Conservation (phyloP, 2,329 filamentous ascomycete genomes). For the Epichloe coenophiala region DNA sequence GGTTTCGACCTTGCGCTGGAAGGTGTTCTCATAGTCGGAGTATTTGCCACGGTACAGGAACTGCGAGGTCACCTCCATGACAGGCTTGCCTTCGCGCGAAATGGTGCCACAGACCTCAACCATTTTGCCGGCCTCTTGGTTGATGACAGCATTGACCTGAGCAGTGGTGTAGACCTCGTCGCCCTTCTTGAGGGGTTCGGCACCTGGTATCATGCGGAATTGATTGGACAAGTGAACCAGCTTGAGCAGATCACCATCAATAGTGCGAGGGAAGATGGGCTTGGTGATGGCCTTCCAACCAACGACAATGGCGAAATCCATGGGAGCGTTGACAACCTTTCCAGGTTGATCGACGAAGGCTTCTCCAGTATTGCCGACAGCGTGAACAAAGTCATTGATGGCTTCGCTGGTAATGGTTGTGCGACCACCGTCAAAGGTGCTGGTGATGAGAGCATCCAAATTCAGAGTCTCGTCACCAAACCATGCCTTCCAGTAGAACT, state of each 20-base stretch:
- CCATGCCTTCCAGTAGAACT: slow-evolving; percentile 98
- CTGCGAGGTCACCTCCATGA: slow-evolving; percentile 98
- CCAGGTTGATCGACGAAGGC: slow-evolving; percentile 92
- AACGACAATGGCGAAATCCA: slow-evolving; percentile 98
- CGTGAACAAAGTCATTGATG: slow-evolving; percentile 98
- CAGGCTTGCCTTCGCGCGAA: slow-evolving; percentile 62
- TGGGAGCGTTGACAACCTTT: slow-evolving; percentile 87
- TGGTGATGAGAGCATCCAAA: slow-evolving; percentile 72
- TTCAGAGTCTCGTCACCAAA: slow-evolving; percentile 78
- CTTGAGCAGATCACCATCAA: slow-evolving; percentile 91
- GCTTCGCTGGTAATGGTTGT: slow-evolving; percentile 79
- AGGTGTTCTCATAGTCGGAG: slow-evolving; percentile 92
- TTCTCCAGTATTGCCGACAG: slow-evolving; percentile 93
- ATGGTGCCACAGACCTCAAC: slow-evolving; percentile 99
- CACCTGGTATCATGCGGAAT: slow-evolving; percentile 96
- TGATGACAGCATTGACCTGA: slow-evolving; percentile 94
- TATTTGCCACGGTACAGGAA: slow-evolving; percentile 93
- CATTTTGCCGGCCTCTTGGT: slow-evolving; percentile 98
- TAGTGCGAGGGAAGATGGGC: slow-evolving; percentile 93
- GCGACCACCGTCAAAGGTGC: slow-evolving; percentile 80
- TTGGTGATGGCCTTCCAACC: slow-evolving; percentile 99
- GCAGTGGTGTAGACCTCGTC: slow-evolving; percentile 87
- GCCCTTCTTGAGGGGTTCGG: slow-evolving; percentile 87
- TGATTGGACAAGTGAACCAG: slow-evolving; percentile 93
- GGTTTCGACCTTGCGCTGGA: slow-evolving; percentile 93